These are phyloP conservation scores for Helianthus annuus DNA, from an alignment of 129 eudicot genomes.

Conservation along the genomic window HanXRQr2.0-SUNRISE NC_035439.2:123325233-123325732, in stretches of 20 bases:
- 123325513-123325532: neutral
- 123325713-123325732: constrained; percentile 22
- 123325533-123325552: neutral
- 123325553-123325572: neutral
- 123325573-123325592: constrained; percentile 13
- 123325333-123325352: constrained; percentile 40
- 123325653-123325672: constrained; percentile 26
- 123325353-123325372: constrained; percentile 33
- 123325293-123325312: constrained; percentile 52
- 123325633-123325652: constrained; percentile 29
- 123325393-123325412: constrained; percentile 48
- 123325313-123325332: constrained; percentile 34
- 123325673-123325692: constrained; percentile 22
- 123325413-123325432: constrained; percentile 59
- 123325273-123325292: constrained; percentile 64
- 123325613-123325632: constrained; percentile 13
- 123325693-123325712: constrained; percentile 16
- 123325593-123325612: constrained; percentile 20
- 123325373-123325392: constrained; percentile 63
- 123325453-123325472: constrained; percentile 47
- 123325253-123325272: constrained; percentile 89
- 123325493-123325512: constrained; percentile 28
- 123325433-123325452: constrained; percentile 60
- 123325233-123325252: constrained; percentile 93
- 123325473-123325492: constrained; percentile 41